phyloP scores from a whole-genome alignment of 177 flowering plant species.

The Vitis hybrid region DNA sequence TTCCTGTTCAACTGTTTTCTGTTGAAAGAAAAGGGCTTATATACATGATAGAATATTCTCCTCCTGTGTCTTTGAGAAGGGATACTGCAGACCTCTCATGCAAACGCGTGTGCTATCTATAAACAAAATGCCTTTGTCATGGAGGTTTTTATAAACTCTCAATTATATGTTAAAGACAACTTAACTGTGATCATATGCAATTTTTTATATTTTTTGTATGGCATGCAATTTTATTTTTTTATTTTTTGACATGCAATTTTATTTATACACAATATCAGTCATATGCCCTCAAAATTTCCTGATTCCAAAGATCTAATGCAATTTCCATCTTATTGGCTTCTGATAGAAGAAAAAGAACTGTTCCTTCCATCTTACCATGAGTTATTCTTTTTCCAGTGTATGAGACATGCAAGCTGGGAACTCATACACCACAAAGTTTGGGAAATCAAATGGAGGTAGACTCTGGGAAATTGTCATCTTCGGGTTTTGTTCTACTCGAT shows the following conservation, averaged over 20 bases:
- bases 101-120: no score
- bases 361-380: conserved; percentile 11
- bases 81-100: no score
- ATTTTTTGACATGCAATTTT: background rate
- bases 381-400: conserved; percentile 53
- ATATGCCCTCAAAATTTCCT: background rate
- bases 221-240: background rate
- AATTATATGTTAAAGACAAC: no score
- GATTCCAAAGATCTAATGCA: background rate
- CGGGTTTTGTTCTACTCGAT: conserved; percentile 88
- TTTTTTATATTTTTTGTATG: no score
- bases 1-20: no score
- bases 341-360: background rate
- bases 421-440: conserved; percentile 73
- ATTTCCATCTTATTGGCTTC: background rate
- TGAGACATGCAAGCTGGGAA: conserved; percentile 93
- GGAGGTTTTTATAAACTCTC: no score
- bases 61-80: no score
- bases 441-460: conserved; percentile 74
- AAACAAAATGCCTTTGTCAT: no score
- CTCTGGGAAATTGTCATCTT: conserved; percentile 61
- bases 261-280: no score
- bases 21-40: no score
- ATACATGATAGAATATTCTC: no score
- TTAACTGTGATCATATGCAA: no score